phyloP scores from a whole-genome alignment of 106 monocot species.

The Dendrobium huoshanense region DNA sequence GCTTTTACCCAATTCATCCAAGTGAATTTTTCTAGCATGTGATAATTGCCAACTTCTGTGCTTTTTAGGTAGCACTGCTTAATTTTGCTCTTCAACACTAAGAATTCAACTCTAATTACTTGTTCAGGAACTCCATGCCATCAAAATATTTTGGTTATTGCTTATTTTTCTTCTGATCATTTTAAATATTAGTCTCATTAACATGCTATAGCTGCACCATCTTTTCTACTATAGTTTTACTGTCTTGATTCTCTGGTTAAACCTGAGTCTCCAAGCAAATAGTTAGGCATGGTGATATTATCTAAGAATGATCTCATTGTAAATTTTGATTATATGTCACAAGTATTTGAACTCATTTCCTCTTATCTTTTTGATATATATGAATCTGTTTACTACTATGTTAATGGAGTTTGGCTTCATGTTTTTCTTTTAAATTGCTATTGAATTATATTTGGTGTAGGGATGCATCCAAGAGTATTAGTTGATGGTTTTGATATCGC shows the following conservation, averaged over 20 bases:
- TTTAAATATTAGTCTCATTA: not conserved
- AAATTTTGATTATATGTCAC: not conserved
- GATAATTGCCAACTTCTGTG: not conserved
- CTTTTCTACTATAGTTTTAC: not conserved
- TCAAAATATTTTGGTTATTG: not conserved
- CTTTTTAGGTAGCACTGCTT: not conserved
- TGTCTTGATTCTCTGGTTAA: not conserved
- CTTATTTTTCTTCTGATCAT: not conserved
- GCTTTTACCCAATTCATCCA: too few species aligned
- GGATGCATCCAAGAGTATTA: constrained; percentile 90
- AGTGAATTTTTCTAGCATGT: too few species aligned
- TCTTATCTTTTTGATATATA: not conserved
- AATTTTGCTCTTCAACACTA: too few species aligned
- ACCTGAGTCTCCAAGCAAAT: not conserved
- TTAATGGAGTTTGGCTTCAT: not conserved
- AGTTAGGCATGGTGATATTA: not conserved
- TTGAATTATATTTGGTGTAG: constrained; percentile 24
- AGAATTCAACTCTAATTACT: not conserved
- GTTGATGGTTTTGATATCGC: constrained; percentile 98
- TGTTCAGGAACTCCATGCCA: not conserved
- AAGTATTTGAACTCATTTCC: not conserved
- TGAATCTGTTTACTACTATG: not conserved
- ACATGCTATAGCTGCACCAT: not conserved
- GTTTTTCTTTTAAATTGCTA: not conserved
- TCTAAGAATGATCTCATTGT: not conserved